Conservation (phyloP, 129 eudicot genomes). For the Silybum marianum region DNA sequence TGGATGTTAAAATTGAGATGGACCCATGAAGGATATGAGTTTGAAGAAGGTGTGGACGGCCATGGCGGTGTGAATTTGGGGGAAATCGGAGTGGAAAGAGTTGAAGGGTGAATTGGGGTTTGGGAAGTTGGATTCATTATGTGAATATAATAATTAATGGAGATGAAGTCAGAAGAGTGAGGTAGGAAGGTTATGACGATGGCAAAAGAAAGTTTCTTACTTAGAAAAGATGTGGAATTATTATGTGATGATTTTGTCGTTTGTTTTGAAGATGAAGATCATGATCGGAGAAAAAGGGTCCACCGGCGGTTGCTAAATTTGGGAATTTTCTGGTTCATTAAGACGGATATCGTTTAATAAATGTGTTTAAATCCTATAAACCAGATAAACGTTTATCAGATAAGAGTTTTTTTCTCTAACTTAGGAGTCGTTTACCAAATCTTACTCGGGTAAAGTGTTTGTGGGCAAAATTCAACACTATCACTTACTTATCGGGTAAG, state of each 20-base stretch:
- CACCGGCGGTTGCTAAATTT: too few species aligned
- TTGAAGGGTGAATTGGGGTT: slow-evolving; percentile 35
- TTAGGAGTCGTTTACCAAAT: too few species aligned
- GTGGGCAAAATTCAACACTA: too few species aligned
- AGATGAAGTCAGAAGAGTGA: slow-evolving; percentile 40
- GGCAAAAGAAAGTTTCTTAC: background rate
- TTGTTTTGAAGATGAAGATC: background rate
- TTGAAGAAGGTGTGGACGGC: background rate
- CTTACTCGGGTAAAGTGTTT: too few species aligned
- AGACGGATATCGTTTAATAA: too few species aligned
- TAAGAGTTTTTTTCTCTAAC: too few species aligned
- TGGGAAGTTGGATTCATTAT: background rate
- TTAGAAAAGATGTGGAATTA: background rate
- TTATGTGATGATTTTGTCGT: background rate
- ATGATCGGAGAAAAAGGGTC: too few species aligned
- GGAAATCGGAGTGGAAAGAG: background rate
- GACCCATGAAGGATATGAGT: background rate
- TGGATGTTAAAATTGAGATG: slow-evolving; percentile 16
- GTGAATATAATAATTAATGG: background rate
- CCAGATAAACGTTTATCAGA: too few species aligned
- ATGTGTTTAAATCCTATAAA: too few species aligned
- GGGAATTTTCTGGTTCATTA: too few species aligned
- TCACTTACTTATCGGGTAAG: too few species aligned
- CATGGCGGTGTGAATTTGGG: background rate
- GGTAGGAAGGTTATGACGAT: slow-evolving; percentile 30